phyloP scores from a whole-genome alignment of 208 protist genomes.

The Crithidia thermophila region DNA sequence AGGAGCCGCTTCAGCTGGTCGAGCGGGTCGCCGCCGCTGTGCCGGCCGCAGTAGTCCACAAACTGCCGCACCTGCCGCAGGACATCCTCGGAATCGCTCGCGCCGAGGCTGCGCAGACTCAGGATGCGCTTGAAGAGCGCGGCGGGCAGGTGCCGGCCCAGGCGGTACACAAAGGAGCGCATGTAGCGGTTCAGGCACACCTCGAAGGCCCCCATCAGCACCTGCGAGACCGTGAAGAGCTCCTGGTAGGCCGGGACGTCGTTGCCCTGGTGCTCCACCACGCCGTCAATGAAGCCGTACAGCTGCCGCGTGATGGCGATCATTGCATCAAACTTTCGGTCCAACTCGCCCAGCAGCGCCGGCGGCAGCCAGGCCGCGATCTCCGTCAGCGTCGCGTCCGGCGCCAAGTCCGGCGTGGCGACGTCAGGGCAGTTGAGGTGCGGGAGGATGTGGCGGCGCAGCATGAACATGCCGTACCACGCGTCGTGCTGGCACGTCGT shows the following conservation, averaged over 20 bases:
- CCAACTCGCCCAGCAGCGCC: slow-evolving; percentile 71
- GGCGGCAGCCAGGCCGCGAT: slow-evolving; percentile 56
- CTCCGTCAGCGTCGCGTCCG: slow-evolving; percentile 51
- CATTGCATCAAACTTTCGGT: slow-evolving; percentile 97
- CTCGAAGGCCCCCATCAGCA: slow-evolving; percentile 91
- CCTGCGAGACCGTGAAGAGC: slow-evolving; percentile 96
- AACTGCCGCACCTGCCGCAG: slow-evolving; percentile 70
- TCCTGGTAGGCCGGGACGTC: slow-evolving; percentile 97
- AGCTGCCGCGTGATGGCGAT: slow-evolving; percentile 96
- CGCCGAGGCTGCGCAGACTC: slow-evolving; percentile 20
- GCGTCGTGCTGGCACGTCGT: slow-evolving; percentile 85
- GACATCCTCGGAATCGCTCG: slow-evolving; percentile 27
- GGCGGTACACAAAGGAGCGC: slow-evolving; percentile 44
- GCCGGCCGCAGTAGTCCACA: slow-evolving; percentile 48
- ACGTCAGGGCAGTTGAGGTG: slow-evolving; percentile 75
- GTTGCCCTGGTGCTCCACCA: slow-evolving; percentile 92
- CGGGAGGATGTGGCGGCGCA: slow-evolving; percentile 86
- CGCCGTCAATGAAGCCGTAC: slow-evolving; percentile 91
- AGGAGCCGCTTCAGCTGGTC: slow-evolving; percentile 69
- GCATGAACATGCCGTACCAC: slow-evolving; percentile 92
- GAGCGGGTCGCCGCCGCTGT: slow-evolving; percentile 46
- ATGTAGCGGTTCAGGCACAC: slow-evolving; percentile 82
- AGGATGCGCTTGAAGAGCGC: slow-evolving; percentile 62
- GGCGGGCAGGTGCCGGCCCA: slow-evolving; percentile 59
- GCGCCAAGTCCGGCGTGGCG: slow-evolving; percentile 68